Conservation (phyloP, 2,329 filamentous ascomycete species). For the Neofusicoccum laricinum region DNA sequence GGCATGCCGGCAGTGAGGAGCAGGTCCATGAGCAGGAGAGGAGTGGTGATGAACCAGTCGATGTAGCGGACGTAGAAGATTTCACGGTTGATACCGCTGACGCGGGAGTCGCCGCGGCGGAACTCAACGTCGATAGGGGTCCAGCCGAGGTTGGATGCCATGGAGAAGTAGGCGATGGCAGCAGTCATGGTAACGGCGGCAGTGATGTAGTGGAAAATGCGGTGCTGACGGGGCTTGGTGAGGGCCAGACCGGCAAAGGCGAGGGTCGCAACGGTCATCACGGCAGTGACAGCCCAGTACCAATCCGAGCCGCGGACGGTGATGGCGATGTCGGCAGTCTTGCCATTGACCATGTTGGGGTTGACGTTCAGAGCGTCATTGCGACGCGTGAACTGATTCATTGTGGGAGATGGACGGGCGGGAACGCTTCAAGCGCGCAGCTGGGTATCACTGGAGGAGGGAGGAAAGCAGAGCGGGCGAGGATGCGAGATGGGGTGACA, state of each 20-base stretch:
- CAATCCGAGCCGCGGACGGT: slow-evolving; percentile 60
- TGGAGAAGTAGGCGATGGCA: slow-evolving; percentile 62
- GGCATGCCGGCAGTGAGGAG: slow-evolving; percentile 64
- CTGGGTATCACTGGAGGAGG: neutral
- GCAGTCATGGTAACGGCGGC: slow-evolving; percentile 58
- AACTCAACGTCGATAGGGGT: slow-evolving; percentile 63
- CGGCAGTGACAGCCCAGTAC: slow-evolving; percentile 60
- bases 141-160: slow-evolving; percentile 65
- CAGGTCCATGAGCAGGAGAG: slow-evolving; percentile 60
- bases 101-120: slow-evolving; percentile 41
- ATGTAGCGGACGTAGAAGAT: slow-evolving; percentile 68
- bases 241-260: slow-evolving; percentile 52
- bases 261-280: slow-evolving; percentile 57
- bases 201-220: slow-evolving; percentile 65
- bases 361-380: slow-evolving; percentile 51
- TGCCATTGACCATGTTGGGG: slow-evolving; percentile 44
- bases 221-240: slow-evolving; percentile 54
- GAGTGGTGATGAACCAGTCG: slow-evolving; percentile 64
- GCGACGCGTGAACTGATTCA: slow-evolving; percentile 17
- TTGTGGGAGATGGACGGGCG: neutral
- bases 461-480: neutral
- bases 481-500: neutral
- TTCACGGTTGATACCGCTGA: slow-evolving; percentile 54
- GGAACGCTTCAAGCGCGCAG: neutral
- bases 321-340: slow-evolving; percentile 54